Evolutionary conservation across 306 rosid genomes (phyloP).

Genomic region (Alnus rubra): DNA sequence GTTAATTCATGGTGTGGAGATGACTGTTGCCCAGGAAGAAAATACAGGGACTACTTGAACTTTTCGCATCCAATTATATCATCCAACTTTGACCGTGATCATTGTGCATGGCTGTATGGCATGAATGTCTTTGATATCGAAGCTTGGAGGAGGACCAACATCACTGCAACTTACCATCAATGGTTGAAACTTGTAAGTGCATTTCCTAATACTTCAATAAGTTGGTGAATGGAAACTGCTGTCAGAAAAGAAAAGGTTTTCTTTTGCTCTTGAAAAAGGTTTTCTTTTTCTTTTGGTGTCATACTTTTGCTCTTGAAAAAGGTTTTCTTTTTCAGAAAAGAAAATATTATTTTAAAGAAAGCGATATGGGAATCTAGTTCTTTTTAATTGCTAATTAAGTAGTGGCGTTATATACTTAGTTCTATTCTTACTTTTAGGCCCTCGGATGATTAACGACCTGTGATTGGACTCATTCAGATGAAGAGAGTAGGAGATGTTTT

Average conservation of each 20-base stretch:
- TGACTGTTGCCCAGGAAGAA: slow-evolving; percentile 65
- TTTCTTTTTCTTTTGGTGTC: background rate
- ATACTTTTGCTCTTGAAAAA: background rate
- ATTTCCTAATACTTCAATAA: background rate
- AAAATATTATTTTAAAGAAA: background rate
- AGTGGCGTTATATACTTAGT: background rate
- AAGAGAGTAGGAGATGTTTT: background rate
- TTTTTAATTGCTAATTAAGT: background rate
- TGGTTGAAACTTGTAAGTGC: slow-evolving; percentile 80
- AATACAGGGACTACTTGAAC: slow-evolving; percentile 68
- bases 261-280: background rate
- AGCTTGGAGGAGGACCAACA: slow-evolving; percentile 83
- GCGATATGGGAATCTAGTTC: background rate
- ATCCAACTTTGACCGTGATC: slow-evolving; percentile 54
- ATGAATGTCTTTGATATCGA: slow-evolving; percentile 74
- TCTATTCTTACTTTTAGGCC: background rate
- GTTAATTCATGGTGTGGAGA: slow-evolving; percentile 66
- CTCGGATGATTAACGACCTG: background rate
- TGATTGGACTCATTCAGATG: background rate
- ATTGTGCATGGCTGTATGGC: slow-evolving; percentile 77
- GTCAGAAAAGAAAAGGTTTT: no score
- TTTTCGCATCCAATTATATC: slow-evolving; percentile 75
- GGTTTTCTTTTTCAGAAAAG: background rate
- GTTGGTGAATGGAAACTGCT: slow-evolving; percentile 14
- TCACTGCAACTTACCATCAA: slow-evolving; percentile 60